Base-by-base conservation (phyloP, 495 filamentous ascomycete species). In the Chaetomium fimeti region DNA sequence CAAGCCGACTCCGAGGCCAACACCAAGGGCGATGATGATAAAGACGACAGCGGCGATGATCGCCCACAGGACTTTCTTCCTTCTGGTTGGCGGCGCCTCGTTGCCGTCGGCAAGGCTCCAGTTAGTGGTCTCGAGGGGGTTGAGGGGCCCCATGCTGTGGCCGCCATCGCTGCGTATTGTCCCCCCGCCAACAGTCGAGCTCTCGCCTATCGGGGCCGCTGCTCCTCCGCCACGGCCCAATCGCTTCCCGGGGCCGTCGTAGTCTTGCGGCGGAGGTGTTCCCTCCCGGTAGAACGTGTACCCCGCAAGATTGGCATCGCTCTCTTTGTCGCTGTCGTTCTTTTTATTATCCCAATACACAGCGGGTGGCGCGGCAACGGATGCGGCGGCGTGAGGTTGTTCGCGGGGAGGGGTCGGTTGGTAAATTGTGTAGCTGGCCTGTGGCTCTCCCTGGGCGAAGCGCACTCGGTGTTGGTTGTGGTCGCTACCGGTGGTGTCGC, bases 1-100 rank as follows among this genome's bases (percentile, higher is more conserved):
- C 4, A 79, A 66, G 0, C 79, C 78, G 12, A 77, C 72, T 0
- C 78, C 79, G 9, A 78, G 71, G 0, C 78, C 76, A 12, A 82
- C 66, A 8, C 73, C 74, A 18, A 80, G 40, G 43, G 68, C 54
- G 12, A 81, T 45, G 12, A 78, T 12, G 11, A 79, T 36, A 22
- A 68, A 27, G n/a, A 75, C 54, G 15, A 69, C 65, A 11, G 69
- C 66, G 11, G 28, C 56, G 11, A 68, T 16, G 8, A 76, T 12
- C 0, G 73, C 24, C 72, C 72, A 75, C 60, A 77, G 72, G 11
- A 74, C 61, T 59, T 63, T 64, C 58, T 63, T 70, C 55, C 61
- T 72, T 12, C 75, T 42, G 7, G 71, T 69, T 4, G 27, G 61
- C 25, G 36, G 49, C 59, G 15, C 43, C 15, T 65, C 20, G 43